Evolutionary conservation across 2,329 filamentous ascomycete species (phyloP).

Genomic region (Pseudogymnoascus sp.): DNA sequence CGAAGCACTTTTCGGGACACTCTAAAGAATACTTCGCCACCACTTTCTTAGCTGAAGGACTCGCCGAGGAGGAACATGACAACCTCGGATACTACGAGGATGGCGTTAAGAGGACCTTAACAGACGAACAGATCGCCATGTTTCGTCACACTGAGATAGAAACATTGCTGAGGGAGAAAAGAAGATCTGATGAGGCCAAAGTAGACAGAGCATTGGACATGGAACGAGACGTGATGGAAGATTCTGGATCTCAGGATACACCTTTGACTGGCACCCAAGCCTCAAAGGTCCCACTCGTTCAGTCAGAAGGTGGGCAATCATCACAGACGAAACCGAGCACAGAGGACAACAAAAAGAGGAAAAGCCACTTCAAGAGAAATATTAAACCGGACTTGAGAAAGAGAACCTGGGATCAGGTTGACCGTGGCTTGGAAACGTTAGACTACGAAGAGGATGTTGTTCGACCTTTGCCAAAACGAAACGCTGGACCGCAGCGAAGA

Average conservation of each 20-base stretch:
- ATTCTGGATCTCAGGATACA: background rate
- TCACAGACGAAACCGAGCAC: background rate
- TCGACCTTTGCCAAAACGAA: constrained; percentile 17
- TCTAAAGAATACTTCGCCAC: constrained; percentile 40
- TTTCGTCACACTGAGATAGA: constrained; percentile 87
- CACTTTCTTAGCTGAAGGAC: constrained; percentile 37
- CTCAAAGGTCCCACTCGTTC: background rate
- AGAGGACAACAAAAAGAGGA: constrained; percentile 16
- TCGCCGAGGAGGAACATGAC: constrained; percentile 49
- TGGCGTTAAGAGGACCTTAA: constrained; percentile 80
- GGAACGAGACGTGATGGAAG: background rate
- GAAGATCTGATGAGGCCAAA: constrained; percentile 23
- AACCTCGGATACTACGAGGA: constrained; percentile 78
- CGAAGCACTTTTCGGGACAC: constrained; percentile 48
- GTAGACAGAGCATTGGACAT: background rate
- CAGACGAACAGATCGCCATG: constrained; percentile 82
- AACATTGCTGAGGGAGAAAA: constrained; percentile 51
- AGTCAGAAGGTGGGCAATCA: background rate
- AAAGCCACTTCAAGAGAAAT: constrained; percentile 34
- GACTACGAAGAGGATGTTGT: constrained; percentile 47
- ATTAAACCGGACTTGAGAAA: constrained; percentile 56
- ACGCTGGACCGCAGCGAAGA: constrained; percentile 34
- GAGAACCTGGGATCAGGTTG: constrained; percentile 60
- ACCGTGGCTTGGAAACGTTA: constrained; percentile 50
- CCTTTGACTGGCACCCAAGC: background rate